These are phyloP conservation scores for Cylindrotheca fusiformis DNA, from an alignment of 108 stramenopile genomes.

Conservation along the genomic window DNA sequence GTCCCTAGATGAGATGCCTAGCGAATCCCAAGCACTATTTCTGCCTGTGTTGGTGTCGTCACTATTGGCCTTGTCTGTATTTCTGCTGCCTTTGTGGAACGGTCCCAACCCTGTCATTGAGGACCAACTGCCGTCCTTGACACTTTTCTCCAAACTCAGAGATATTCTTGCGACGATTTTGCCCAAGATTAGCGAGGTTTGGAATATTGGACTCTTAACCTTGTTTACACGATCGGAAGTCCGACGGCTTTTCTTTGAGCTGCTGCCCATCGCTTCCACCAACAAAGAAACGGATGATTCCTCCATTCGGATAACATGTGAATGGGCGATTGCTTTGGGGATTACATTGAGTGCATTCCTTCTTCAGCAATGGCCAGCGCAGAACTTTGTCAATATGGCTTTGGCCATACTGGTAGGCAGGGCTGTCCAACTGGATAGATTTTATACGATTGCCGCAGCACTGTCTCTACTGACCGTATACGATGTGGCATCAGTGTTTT, in stretches of 20 bases:
- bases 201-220: slow-evolving; percentile 27
- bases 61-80: slow-evolving; percentile 24
- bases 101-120: background rate
- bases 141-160: background rate
- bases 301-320: background rate
- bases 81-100: slow-evolving; percentile 7
- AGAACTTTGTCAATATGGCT: slow-evolving; percentile 54
- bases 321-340: slow-evolving; percentile 13
- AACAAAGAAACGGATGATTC: slow-evolving; percentile 5
- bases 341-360: slow-evolving; percentile 19
- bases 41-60: slow-evolving; percentile 24
- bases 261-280: background rate
- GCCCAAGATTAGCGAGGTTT: slow-evolving; percentile 16
- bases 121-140: background rate
- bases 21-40: slow-evolving; percentile 25
- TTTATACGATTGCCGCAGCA: slow-evolving; percentile 18
- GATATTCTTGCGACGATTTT: slow-evolving; percentile 5
- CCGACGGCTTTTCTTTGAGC: slow-evolving; percentile 20
- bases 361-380: slow-evolving; percentile 37
- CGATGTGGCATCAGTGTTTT: slow-evolving; percentile 33
- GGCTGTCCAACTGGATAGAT: slow-evolving; percentile 30
- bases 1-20: slow-evolving; percentile 19
- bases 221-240: slow-evolving; percentile 31
- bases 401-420: slow-evolving; percentile 49
- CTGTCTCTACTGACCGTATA: slow-evolving; percentile 27